Percentiles rank a stretch among this genome's conserved stretches.
phyloP scores from a whole-genome alignment of 345 rosid genomes.

The Punica granatum region DNA sequence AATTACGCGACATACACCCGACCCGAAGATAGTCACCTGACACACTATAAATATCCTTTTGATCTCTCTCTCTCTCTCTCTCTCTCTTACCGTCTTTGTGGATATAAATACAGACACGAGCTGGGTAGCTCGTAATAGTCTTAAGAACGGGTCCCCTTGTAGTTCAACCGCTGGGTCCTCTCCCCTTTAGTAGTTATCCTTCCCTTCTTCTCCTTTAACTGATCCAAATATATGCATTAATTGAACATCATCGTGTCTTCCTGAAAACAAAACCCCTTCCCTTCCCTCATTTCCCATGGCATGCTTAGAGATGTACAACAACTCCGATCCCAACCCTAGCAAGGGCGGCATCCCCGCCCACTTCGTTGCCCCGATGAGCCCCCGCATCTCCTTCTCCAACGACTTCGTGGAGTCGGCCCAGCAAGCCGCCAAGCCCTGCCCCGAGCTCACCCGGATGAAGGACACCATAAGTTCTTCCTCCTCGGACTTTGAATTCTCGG shows the following conservation, averaged over 20 bases:
- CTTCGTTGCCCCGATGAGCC: slow-evolving; percentile 23
- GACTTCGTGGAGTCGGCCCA: slow-evolving; percentile 36
- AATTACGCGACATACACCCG: no score
- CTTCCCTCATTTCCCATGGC: no score
- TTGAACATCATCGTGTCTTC: no score
- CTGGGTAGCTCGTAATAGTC: background rate
- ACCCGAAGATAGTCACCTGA: background rate
- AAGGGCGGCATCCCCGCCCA: background rate
- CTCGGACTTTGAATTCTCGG: slow-evolving; percentile 86
- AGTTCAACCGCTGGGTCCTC: background rate
- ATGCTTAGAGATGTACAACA: slow-evolving; percentile 8
- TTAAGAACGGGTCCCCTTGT: background rate
- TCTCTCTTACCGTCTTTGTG: background rate
- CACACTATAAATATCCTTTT: background rate
- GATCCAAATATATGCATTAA: no score
- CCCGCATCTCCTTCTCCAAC: slow-evolving; percentile 43
- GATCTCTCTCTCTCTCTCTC: background rate
- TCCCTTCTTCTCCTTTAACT: background rate
- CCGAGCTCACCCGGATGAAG: slow-evolving; percentile 10
- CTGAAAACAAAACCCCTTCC: no score
- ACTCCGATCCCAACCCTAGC: slow-evolving; percentile 5
- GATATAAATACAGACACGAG: slow-evolving; percentile 3
- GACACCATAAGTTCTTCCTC: slow-evolving; percentile 26
- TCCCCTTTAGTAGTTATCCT: background rate
- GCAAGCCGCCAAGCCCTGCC: slow-evolving; percentile 9